Base-by-base conservation (phyloP, 352 stramenopile genomes). In the Phytophthora citricola region DNA sequence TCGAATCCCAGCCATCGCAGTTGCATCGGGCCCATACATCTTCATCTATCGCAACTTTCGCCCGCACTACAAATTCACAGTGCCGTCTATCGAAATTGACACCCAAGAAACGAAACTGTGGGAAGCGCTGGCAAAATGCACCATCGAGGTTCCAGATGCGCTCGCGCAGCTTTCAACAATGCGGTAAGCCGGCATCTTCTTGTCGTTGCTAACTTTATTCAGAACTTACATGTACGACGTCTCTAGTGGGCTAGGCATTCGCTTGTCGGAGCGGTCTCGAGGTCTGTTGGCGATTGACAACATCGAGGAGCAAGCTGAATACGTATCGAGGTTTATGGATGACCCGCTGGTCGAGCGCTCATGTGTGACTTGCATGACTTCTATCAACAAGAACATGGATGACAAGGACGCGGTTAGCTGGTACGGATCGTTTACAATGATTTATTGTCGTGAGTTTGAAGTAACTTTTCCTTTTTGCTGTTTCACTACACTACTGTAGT, bases 21-120 rank as follows among this genome's bases (percentile, higher is more conserved):
- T 97, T 11, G 90, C 89, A 5, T 92, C 89, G 0, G 88, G 88
- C 6, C 84, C 89, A 17, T 93, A 84, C 64, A 87, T 97, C 44
- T 97, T 95, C 78, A 97, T 97, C 44, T 97, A 97, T 63, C 87
- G 89, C 53, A 96, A 97, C 69, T 92, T 97, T 61, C 80, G 89
- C 3, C 90, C 90, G 3, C 92, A 97, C 63, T 97, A 94, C 75
- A 97, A 97, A 62, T 97, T 97, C 63, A 94, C 86, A 8, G 73
- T 94, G 4, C 90, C 91, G 2, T 57, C 85, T 2, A 63, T 95
- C n/a, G 85, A 94, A 5, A 83, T 95, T 31, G 77, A 90, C 45
- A 59, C 63, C 6, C 80, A 92, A 39, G 87, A 95, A 58, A 67
- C 71, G 20, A 91, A 90, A 49, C 58, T 94, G 11, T 94, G 85